Percentiles rank a stretch among this genome's conserved stretches.
Conservation (phyloP, 176 grass and related monocot species). For the Pharus latifolius region DNA sequence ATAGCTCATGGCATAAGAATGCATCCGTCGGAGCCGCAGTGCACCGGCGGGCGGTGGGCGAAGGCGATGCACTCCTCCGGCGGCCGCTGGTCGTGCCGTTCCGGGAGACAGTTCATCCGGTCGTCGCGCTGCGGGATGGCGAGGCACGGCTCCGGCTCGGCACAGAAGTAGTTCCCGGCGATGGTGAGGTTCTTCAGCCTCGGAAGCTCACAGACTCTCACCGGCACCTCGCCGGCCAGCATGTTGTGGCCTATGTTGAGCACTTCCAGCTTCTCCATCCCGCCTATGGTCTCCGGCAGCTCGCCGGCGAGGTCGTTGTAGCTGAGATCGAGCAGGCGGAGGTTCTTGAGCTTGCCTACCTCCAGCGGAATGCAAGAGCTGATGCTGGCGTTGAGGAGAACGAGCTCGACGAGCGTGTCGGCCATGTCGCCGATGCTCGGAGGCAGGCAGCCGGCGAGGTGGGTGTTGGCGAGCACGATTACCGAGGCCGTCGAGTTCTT, state of each 20-base stretch:
- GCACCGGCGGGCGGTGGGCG: slow-evolving; percentile 42
- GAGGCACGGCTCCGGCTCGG: slow-evolving; percentile 60
- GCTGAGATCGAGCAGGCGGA: slow-evolving; percentile 83
- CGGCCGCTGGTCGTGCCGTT: slow-evolving; percentile 55
- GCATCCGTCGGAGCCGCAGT: slow-evolving; percentile 70
- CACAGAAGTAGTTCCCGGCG: slow-evolving; percentile 68
- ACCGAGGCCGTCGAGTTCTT: slow-evolving; percentile 71
- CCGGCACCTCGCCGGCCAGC: slow-evolving; percentile 55
- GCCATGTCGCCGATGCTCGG: slow-evolving; percentile 49
- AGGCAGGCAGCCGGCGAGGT: slow-evolving; percentile 61
- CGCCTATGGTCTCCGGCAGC: slow-evolving; percentile 53
- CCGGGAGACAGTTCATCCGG: slow-evolving; percentile 68
- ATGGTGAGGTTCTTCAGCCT: slow-evolving; percentile 70
- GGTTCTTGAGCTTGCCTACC: slow-evolving; percentile 64
- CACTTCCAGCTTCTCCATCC: slow-evolving; percentile 74
- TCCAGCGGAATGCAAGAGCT: slow-evolving; percentile 71
- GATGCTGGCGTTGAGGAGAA: slow-evolving; percentile 73
- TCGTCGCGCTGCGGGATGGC: slow-evolving; percentile 48
- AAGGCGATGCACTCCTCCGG: slow-evolving; percentile 69
- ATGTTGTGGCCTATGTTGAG: slow-evolving; percentile 71
- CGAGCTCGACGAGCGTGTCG: slow-evolving; percentile 61
- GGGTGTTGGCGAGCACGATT: slow-evolving; percentile 79
- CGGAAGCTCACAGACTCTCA: slow-evolving; percentile 50
- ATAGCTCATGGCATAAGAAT: slow-evolving; percentile 18
- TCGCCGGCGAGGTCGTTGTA: slow-evolving; percentile 58